phyloP scores from a whole-genome alignment of 179 eudicot genomes.

The Patellifolia procumbens region DNA sequence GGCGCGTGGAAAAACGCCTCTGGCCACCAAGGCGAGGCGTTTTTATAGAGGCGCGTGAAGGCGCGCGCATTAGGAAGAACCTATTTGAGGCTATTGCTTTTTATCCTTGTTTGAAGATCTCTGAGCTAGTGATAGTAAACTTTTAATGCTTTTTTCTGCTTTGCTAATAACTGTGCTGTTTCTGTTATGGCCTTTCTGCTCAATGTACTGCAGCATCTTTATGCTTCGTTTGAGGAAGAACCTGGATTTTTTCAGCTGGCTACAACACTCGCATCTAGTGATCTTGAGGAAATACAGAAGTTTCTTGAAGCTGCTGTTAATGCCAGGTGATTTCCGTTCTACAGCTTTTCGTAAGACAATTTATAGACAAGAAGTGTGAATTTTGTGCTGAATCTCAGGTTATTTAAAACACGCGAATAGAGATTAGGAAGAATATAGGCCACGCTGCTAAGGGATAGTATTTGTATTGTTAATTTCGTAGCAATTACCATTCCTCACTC shows the following conservation, averaged over 20 bases:
- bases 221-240: slow-evolving; percentile 78
- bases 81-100: not conserved
- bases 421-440: too few relatives aligned
- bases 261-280: slow-evolving; percentile 72
- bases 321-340: slow-evolving; percentile 44
- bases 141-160: not conserved
- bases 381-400: too few relatives aligned
- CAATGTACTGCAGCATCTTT: slow-evolving; percentile 61
- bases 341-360: slow-evolving; percentile 16
- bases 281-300: slow-evolving; percentile 91
- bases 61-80: too few relatives aligned
- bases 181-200: slow-evolving; percentile 16
- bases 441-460: too few relatives aligned
- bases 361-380: not conserved
- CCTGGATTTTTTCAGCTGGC: slow-evolving; percentile 84
- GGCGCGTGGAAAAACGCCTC: too few relatives aligned
- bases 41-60: too few relatives aligned
- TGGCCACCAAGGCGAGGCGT: too few relatives aligned
- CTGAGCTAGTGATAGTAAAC: not conserved
- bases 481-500: too few relatives aligned
- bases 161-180: not conserved
- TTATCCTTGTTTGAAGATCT: not conserved
- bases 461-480: too few relatives aligned
- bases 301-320: slow-evolving; percentile 87
- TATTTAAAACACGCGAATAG: too few relatives aligned